A percentile compares a stretch with the other conserved stretches of the same genome.
These are phyloP conservation scores for Fagus sylvatica DNA, from an alignment of 306 rosid genomes.

Conservation along the genomic window DNA sequence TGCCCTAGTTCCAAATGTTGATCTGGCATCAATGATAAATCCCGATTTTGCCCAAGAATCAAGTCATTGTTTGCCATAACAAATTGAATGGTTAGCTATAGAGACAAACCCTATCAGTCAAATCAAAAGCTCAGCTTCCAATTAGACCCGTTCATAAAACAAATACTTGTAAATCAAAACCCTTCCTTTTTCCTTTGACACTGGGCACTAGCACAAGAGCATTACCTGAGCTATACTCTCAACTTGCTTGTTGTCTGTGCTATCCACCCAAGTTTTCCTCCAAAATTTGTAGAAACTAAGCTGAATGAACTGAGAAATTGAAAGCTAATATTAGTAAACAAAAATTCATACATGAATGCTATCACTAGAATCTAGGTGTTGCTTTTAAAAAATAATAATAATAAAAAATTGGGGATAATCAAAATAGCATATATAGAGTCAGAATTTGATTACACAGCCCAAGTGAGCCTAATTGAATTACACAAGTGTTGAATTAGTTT, in stretches of 20 bases:
- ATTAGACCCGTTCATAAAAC: slow-evolving; percentile 23
- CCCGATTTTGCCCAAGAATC: slow-evolving; percentile 27
- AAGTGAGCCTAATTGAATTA: not conserved
- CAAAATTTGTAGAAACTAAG: not conserved
- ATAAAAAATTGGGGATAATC: not conserved
- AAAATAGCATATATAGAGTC: not conserved
- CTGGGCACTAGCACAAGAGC: not conserved
- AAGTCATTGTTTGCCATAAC: slow-evolving; percentile 37
- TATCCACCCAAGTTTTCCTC: not conserved
- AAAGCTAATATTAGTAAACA: not conserved
- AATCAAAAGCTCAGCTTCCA: slow-evolving; percentile 4
- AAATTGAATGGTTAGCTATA: slow-evolving; percentile 1
- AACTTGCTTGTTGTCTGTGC: not conserved
- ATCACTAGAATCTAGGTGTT: too few relatives aligned
- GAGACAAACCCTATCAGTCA: not conserved
- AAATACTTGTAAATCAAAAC: not conserved
- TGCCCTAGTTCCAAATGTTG: slow-evolving; percentile 22
- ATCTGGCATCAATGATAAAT: slow-evolving; percentile 6
- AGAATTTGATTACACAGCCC: not conserved
- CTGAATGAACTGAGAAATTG: not conserved
- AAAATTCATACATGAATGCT: not conserved
- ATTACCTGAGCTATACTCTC: not conserved
- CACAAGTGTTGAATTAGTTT: not conserved
- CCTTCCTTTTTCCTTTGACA: not conserved
- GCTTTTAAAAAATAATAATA: too few relatives aligned